Conservation (phyloP, 2,329 filamentous ascomycete species). For the Botryotinia calthae region DNA sequence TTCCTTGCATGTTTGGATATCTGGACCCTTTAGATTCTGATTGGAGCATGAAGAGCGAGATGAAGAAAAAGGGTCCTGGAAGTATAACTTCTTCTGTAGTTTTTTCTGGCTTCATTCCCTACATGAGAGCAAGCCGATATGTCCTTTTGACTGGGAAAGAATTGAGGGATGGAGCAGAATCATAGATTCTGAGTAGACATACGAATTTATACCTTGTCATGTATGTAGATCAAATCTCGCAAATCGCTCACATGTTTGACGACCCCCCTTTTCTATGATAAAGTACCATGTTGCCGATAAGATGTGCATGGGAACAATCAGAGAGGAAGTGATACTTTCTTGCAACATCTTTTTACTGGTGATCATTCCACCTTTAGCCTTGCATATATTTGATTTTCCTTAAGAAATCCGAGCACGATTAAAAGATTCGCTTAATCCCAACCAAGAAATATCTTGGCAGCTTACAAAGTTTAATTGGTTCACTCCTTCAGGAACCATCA, state of each 20-base stretch:
- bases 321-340: neutral
- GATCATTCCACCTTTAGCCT: neutral
- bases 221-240: neutral
- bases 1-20: neutral
- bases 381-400: constrained; percentile 11
- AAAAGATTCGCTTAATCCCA: constrained; percentile 7
- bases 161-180: neutral
- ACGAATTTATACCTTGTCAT: neutral
- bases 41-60: neutral
- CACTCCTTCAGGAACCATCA: constrained; percentile 2
- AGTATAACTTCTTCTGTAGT: neutral
- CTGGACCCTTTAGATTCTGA: neutral
- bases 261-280: neutral
- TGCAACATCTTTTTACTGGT: neutral
- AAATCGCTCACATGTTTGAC: neutral
- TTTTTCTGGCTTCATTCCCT: neutral
- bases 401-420: neutral
- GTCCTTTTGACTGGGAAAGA: neutral
- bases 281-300: neutral
- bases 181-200: neutral
- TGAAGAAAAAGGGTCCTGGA: neutral
- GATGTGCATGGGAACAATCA: neutral
- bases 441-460: neutral
- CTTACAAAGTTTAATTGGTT: constrained; percentile 14
- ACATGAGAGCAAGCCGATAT: neutral